Base-by-base conservation (phyloP, 2,329 filamentous ascomycete species). In the Akanthomyces dipterigenus region DNA sequence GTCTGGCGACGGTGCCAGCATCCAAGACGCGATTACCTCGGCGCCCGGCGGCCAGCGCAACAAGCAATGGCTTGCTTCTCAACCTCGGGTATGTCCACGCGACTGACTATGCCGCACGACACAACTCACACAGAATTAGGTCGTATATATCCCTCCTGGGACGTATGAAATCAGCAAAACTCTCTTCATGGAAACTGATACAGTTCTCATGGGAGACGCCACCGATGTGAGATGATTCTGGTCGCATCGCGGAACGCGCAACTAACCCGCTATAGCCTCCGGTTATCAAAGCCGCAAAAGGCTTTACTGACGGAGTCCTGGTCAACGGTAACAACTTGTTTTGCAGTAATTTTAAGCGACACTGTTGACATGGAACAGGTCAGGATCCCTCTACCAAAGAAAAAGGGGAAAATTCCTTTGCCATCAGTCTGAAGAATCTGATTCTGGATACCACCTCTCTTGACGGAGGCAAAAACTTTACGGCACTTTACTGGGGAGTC, bases 151-250 rank as follows among this genome's bases (percentile, higher is more conserved):
- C 45, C 76, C 76, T 0, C 71, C 76, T 1, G 77, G 77, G 46
- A 77, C 72, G 8, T 79, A 79, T 63, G 66, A 69, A 42, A 67
- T 79, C 56, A 70, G 67, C 61, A 56, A 71, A 51, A 78, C 76
- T 1, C 74, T 79, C 38, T 55, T 65, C 5, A 74, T 78, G 72
- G 75, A 76, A 59, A 78, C 77, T 0, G 77, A 78, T 51, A 79
- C 77, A 6, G 73, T 79, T 38, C 64, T 79, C 49, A 78, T 79
- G 73, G 77, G 77, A n/a, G 77, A 79, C 63, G 72, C 76, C 1
- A 77, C 73, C 4, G 70, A 78, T 28, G 56, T 60, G 53, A 11
- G 56, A 11, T 5, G 2, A 18, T 7, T 5, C 18, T 11, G 2
- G 3, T 51, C 16, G n/a, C 24, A 5, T 12, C 11, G 26, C 5